These are phyloP conservation scores for Nemania bipapillata DNA, from an alignment of 2,329 filamentous ascomycete species.

Conservation along the genomic window DNA sequence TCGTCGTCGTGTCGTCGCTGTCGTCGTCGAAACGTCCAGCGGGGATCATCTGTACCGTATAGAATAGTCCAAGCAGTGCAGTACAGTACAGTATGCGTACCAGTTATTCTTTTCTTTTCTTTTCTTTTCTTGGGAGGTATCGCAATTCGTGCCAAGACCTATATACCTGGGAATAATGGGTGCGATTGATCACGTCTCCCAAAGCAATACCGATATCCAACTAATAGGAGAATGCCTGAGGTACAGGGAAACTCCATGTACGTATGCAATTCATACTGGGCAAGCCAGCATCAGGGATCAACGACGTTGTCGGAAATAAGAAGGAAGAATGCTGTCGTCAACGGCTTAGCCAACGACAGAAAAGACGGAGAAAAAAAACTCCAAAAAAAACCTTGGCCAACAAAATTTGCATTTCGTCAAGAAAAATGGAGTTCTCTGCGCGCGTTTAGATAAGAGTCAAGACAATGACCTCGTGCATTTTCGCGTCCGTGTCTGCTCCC, in stretches of 20 bases:
- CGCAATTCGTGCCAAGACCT: neutral
- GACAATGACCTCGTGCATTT: neutral
- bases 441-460: neutral
- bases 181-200: constrained; percentile 13
- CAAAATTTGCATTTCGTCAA: neutral
- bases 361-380: neutral
- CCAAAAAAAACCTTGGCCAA: neutral
- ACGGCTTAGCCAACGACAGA: neutral
- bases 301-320: constrained; percentile 1
- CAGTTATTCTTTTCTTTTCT: neutral
- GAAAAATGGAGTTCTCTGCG: neutral
- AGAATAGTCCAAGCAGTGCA: neutral
- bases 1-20: too few species aligned
- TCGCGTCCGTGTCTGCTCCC: neutral
- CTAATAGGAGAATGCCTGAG: neutral
- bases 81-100: too few species aligned
- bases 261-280: constrained; percentile 15
- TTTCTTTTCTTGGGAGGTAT: constrained; percentile 7
- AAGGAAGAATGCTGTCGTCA: neutral
- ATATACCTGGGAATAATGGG: neutral
- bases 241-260: neutral
- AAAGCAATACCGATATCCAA: constrained; percentile 12
- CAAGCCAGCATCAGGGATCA: constrained; percentile 24
- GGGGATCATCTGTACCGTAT: neutral
- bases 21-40: neutral